These are phyloP conservation scores for Hepatocystis sp. DNA, from an alignment of 169 alveolate species.

Conservation along the genomic window DNA sequence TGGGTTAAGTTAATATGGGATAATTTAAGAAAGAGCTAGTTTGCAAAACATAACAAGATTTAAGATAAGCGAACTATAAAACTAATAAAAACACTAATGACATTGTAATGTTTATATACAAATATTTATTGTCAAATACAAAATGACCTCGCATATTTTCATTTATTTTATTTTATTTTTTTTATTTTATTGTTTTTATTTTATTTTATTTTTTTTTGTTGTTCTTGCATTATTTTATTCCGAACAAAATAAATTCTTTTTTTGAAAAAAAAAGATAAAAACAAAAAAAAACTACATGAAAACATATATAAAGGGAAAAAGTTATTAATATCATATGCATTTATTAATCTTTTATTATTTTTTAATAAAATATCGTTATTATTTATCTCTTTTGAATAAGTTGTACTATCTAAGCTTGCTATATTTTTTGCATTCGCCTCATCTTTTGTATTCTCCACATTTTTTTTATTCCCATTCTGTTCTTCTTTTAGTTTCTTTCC, in stretches of 20 bases:
- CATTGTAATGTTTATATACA: no score
- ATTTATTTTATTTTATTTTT: no score
- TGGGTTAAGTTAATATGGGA: no score
- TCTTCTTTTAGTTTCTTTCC: background rate
- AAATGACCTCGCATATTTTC: no score
- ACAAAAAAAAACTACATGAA: conserved; percentile 70
- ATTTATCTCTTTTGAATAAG: no score
- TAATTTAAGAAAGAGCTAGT: no score
- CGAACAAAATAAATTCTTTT: conserved; percentile 48
- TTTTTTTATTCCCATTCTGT: background rate
- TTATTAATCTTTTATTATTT: conserved; percentile 16
- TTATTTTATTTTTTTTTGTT: no score
- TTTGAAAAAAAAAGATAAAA: conserved; percentile 71
- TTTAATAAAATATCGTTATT: background rate
- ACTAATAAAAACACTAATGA: no score
- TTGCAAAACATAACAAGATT: no score
- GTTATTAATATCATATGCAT: conserved; percentile 58
- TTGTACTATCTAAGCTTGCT: background rate
- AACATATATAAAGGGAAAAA: conserved; percentile 70
- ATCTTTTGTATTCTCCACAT: background rate
- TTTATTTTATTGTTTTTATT: no score
- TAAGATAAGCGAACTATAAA: no score
- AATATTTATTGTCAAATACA: no score
- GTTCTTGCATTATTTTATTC: conserved; percentile 19
- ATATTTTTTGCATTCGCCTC: background rate